phyloP scores from a whole-genome alignment of 2,329 filamentous ascomycete species.

The Graphilbum ipis-grandicollis region DNA sequence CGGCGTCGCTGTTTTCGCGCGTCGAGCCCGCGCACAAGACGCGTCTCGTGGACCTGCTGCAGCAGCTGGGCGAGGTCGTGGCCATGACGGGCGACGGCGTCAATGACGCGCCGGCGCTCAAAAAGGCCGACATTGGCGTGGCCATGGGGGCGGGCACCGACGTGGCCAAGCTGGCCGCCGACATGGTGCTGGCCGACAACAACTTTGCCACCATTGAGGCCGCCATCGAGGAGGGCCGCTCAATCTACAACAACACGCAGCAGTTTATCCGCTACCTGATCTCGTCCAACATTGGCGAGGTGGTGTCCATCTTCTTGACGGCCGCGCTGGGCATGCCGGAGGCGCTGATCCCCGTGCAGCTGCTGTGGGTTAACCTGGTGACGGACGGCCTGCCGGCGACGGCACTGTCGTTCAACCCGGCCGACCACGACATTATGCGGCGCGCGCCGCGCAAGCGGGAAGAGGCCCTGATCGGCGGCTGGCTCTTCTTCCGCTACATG shows the following conservation, averaged over 20 bases:
- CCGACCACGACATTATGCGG: constrained; percentile 97
- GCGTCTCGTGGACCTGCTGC: constrained; percentile 90
- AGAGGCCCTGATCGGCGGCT: constrained; percentile 80
- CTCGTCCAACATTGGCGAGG: constrained; percentile 97
- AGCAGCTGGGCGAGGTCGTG: constrained; percentile 83
- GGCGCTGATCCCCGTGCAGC: constrained; percentile 87
- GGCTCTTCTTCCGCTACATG: constrained; percentile 96
- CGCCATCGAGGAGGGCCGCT: constrained; percentile 89
- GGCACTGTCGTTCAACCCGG: constrained; percentile 90
- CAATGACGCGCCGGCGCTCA: constrained; percentile 92
- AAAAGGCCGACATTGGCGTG: constrained; percentile 97
- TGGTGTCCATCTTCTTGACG: constrained; percentile 96
- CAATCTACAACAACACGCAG: constrained; percentile 99
- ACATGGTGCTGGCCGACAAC: constrained; percentile 97
- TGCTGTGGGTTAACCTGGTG: constrained; percentile 97
- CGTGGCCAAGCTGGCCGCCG: constrained; percentile 86
- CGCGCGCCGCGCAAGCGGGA: constrained; percentile 80
- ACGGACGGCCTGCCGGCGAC: constrained; percentile 95
- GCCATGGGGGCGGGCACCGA: constrained; percentile 98
- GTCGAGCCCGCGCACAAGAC: constrained; percentile 95
- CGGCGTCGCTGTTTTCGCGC: constrained; percentile 82
- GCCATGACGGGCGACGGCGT: constrained; percentile 99
- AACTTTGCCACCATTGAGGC: constrained; percentile 97
- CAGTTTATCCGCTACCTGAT: constrained; percentile 99
- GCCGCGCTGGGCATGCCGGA: constrained; percentile 95